These are phyloP conservation scores for Solanum rostratum DNA, from an alignment of 257 asterid species.

Conservation along the genomic window DNA sequence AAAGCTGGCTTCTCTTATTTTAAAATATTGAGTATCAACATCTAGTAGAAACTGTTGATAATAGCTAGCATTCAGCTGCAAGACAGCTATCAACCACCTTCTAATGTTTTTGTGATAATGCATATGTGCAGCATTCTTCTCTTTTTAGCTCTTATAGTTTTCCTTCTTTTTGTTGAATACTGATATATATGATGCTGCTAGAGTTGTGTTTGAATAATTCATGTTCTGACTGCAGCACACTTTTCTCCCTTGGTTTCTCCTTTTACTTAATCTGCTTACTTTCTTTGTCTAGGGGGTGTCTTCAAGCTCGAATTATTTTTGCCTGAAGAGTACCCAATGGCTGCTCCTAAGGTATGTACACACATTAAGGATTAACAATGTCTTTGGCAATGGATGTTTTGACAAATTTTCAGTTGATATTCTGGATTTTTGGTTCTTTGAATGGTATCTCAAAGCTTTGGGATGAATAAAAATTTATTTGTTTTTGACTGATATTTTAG, in stretches of 20 bases:
- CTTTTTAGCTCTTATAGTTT: background rate
- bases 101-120: background rate
- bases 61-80: background rate
- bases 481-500: background rate
- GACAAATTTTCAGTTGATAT: background rate
- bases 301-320: constrained; percentile 93
- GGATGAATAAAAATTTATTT: background rate
- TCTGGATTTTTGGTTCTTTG: background rate
- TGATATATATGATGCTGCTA: background rate
- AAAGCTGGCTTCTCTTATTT: background rate
- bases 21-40: background rate
- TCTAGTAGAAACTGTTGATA: background rate
- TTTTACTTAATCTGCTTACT: background rate
- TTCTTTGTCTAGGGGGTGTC: constrained; percentile 66
- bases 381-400: background rate
- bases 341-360: constrained; percentile 81
- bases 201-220: background rate
- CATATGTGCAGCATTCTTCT: background rate
- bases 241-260: background rate
- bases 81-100: background rate
- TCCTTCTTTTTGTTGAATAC: background rate
- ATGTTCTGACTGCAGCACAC: background rate
- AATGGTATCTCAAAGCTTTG: background rate
- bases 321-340: constrained; percentile 99
- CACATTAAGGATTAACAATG: background rate